Conservation (phyloP, 768 basidiomycete genomes). For the Suillus hirtellus region DNA sequence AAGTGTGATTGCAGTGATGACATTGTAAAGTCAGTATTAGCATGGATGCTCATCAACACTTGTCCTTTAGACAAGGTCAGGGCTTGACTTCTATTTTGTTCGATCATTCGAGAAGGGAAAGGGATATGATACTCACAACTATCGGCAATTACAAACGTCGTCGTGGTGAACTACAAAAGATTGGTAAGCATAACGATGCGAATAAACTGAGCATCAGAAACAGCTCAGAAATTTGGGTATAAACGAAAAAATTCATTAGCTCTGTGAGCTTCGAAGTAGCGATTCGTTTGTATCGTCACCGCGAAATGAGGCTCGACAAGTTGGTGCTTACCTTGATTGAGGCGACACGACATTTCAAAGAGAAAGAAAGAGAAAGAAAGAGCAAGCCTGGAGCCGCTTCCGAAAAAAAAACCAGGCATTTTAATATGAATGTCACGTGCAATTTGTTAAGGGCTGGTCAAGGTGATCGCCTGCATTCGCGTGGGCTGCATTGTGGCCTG, state of each 20-base stretch:
- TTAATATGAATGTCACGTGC: slow-evolving; percentile 34
- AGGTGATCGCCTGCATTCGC: slow-evolving; percentile 6
- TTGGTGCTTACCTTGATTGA: slow-evolving; percentile 33
- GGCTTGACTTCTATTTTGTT: slow-evolving; percentile 89
- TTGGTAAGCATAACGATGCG: slow-evolving; percentile 4
- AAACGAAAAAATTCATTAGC: slow-evolving; percentile 66
- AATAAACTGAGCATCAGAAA: slow-evolving; percentile 17
- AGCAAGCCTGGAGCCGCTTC: slow-evolving; percentile 14
- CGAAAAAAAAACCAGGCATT: slow-evolving; percentile 5
- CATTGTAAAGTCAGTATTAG: slow-evolving; percentile 70
- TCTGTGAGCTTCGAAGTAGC: slow-evolving; percentile 76
- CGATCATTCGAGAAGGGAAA: slow-evolving; percentile 47
- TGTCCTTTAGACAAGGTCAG: slow-evolving; percentile 77
- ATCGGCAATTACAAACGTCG: not conserved
- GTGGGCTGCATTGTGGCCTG: slow-evolving; percentile 10
- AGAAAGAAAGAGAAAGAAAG: slow-evolving; percentile 5
- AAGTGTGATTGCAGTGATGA: slow-evolving; percentile 1
- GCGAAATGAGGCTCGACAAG: slow-evolving; percentile 19
- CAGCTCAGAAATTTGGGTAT: slow-evolving; percentile 95
- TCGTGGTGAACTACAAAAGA: not conserved
- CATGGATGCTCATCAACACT: slow-evolving; percentile 80
- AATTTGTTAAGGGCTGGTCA: slow-evolving; percentile 35
- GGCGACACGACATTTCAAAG: not conserved
- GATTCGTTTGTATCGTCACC: slow-evolving; percentile 78
- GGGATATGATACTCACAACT: slow-evolving; percentile 37